Conservation (phyloP, 2,329 filamentous ascomycete species). For the Hymenoscyphus occultus region DNA sequence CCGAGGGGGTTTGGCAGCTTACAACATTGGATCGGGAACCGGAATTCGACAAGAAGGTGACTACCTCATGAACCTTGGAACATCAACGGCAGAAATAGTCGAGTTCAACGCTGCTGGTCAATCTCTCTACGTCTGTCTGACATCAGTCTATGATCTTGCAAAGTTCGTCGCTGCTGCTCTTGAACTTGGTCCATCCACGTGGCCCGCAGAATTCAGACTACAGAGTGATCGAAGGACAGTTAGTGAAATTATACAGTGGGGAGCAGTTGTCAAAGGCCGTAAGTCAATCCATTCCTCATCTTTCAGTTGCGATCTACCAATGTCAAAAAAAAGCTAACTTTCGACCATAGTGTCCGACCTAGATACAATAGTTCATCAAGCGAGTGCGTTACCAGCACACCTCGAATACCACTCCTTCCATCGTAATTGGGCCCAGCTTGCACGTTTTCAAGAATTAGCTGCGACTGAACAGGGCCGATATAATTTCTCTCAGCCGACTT, state of each 20-base stretch:
- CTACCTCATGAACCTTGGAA: slow-evolving; percentile 62
- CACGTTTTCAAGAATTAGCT: slow-evolving; percentile 59
- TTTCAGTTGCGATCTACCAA: background rate
- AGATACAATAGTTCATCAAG: slow-evolving; percentile 21
- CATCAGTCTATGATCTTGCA: slow-evolving; percentile 66
- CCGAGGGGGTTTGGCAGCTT: slow-evolving; percentile 59
- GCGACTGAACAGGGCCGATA: slow-evolving; percentile 68
- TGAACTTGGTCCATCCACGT: slow-evolving; percentile 56
- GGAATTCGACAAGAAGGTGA: slow-evolving; percentile 55
- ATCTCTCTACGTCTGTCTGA: slow-evolving; percentile 60
- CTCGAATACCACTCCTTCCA: slow-evolving; percentile 22
- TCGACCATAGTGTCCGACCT: slow-evolving; percentile 14
- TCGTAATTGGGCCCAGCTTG: slow-evolving; percentile 48
- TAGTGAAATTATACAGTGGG: slow-evolving; percentile 54
- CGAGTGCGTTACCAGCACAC: slow-evolving; percentile 20
- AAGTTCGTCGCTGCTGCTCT: slow-evolving; percentile 69
- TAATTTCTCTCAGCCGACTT: slow-evolving; percentile 57
- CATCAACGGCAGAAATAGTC: slow-evolving; percentile 58
- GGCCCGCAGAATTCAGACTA: slow-evolving; percentile 69
- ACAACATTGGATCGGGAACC: slow-evolving; percentile 56
- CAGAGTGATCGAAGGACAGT: slow-evolving; percentile 63
- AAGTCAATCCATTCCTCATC: slow-evolving; percentile 24
- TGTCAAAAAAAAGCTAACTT: background rate
- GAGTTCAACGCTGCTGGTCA: slow-evolving; percentile 50
- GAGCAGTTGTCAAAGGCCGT: slow-evolving; percentile 49